Evolutionary conservation across 176 grass and related monocot genomes (phyloP).

Genomic region (Aegilops speltoides): DNA sequence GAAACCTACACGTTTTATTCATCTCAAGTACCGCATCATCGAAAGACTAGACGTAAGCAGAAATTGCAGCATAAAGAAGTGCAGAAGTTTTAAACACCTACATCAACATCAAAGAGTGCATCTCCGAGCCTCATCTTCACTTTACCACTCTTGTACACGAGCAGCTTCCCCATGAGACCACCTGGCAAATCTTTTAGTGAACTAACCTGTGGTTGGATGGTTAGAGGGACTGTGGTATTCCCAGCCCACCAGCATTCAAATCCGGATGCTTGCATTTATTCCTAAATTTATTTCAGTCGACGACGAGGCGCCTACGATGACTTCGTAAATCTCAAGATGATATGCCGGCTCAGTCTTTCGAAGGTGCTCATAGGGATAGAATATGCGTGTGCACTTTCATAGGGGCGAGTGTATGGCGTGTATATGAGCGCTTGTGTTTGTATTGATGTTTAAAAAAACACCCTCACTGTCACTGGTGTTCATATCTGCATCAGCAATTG

Average conservation of each 20-base stretch:
- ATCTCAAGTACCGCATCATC: neutral
- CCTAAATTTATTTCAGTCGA: no score
- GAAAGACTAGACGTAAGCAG: neutral
- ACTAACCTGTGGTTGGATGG: no score
- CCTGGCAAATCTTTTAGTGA: constrained; percentile 52
- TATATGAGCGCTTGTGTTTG: no score
- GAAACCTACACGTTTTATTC: constrained; percentile 42
- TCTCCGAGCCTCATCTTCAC: constrained; percentile 83
- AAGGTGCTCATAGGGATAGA: no score
- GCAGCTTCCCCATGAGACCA: constrained; percentile 70
- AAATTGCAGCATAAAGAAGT: constrained; percentile 3
- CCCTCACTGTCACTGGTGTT: neutral
- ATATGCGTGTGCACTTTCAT: no score
- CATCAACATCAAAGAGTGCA: constrained; percentile 68
- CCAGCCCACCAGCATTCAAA: no score
- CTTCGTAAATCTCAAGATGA: no score
- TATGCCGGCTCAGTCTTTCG: no score
- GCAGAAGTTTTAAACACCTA: constrained; percentile 27
- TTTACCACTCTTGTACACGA: constrained; percentile 74
- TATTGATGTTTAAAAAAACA: constrained; percentile 6
- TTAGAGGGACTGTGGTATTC: no score
- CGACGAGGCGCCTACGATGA: no score
- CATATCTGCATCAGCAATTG: neutral
- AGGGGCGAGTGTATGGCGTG: no score
- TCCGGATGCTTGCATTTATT: no score